Evolutionary conservation across 495 filamentous ascomycete genomes (phyloP), one percentile per base, ranked within the genome.

Genomic region (Tetracladium setigerum): DNA sequence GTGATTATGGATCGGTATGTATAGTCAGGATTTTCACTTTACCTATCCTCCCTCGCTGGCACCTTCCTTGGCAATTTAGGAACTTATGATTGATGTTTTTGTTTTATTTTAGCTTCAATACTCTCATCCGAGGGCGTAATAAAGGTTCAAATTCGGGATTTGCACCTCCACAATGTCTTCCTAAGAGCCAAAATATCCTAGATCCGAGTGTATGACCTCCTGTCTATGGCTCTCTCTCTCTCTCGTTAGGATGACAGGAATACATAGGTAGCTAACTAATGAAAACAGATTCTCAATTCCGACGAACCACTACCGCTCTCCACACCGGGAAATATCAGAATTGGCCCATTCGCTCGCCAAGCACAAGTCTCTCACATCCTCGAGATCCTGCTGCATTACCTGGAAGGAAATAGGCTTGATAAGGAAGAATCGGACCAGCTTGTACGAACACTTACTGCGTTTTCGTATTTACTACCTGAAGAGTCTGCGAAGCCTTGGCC

Each of bases 321-420:
- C 7, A 48, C 53, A 18, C 48, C 53, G 22, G 40, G 34, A 13
- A 50, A 10, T 13, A 38, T 55, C n/a, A 14, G 44, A 22, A 34
- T 55, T 13, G 53, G 53, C 4, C 44, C 47, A 6, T 55, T 55
- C 15, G 48, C 47, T 15, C 30, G 53, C 30, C 43, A 55, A 48
- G 53, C 53, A 1, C 53, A 55, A 37, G 43, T 55, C 17, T 55
- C 52, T 4, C 52, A 55, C 14, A 31, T 55, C 12, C 30, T 55
- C 9, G 36, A 38, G 13, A 48, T 46, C 7, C 30, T 55, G 7
- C 30, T 47, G 3, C 24, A 37, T 15, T 32, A 55, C 19, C 41
- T 55, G 4, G 22, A 16, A 15, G 47, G 50, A 18, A 22, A 33
- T 11, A 41, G 19, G 4, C 32, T 50, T 27, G 39, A 50, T 36